These are phyloP conservation scores for Cladorrhinum sp. DNA, from an alignment of 2,329 filamentous ascomycete species.

Conservation along the genomic window DNA sequence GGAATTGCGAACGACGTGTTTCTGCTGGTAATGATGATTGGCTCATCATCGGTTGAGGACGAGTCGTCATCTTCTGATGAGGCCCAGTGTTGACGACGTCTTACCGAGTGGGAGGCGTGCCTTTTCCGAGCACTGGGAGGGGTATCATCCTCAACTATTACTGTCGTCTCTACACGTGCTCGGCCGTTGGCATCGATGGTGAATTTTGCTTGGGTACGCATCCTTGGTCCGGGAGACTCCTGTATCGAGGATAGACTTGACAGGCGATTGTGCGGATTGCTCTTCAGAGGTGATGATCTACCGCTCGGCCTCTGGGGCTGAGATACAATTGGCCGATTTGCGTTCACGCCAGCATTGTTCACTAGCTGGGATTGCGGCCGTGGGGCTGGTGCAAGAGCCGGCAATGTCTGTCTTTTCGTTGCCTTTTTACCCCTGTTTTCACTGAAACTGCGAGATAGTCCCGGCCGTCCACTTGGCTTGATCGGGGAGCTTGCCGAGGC, in stretches of 20 bases:
- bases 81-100: constrained; percentile 36
- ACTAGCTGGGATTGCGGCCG: constrained; percentile 30
- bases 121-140: constrained; percentile 22
- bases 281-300: constrained; percentile 52
- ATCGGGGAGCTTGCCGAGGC: constrained; percentile 48
- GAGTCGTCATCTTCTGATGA: constrained; percentile 48
- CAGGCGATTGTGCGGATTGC: constrained; percentile 42
- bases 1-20: constrained; percentile 57
- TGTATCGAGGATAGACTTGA: constrained; percentile 57
- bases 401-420: constrained; percentile 40
- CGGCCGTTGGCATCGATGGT: constrained; percentile 61
- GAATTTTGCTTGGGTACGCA: constrained; percentile 58
- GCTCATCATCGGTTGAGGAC: constrained; percentile 62
- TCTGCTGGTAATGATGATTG: constrained; percentile 62
- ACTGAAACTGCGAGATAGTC: constrained; percentile 53
- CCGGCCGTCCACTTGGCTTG: constrained; percentile 47
- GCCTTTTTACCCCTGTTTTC: constrained; percentile 50
- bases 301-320: constrained; percentile 41
- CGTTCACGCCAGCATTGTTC: constrained; percentile 32
- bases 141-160: constrained; percentile 37
- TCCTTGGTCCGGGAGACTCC: constrained; percentile 45
- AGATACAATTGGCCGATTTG: constrained; percentile 36
- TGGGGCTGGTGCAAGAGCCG: constrained; percentile 47
- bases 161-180: constrained; percentile 53
- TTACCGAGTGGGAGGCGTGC: constrained; percentile 27